Conservation (phyloP, 495 filamentous ascomycete species). For the Cairneyella variabilis region DNA sequence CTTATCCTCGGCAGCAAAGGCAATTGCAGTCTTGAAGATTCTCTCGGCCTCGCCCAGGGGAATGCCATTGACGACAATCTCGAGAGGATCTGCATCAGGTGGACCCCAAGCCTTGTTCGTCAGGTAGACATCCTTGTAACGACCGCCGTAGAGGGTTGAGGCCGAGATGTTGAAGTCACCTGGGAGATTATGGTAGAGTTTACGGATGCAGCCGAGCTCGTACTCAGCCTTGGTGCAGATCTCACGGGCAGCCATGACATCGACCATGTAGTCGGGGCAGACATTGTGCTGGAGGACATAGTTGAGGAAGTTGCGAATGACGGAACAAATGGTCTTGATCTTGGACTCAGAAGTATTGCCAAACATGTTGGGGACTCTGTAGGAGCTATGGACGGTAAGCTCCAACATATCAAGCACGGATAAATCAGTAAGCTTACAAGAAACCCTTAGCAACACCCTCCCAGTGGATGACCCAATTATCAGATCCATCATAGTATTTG, state of each 20-base stretch:
- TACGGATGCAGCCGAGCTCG: constrained; percentile 58
- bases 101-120: constrained; percentile 26
- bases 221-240: constrained; percentile 64
- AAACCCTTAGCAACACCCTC: constrained; percentile 71
- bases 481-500: constrained; percentile 41
- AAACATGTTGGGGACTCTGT: constrained; percentile 37
- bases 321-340: constrained; percentile 49
- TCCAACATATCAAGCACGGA: constrained; percentile 10
- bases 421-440: constrained; percentile 57
- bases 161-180: constrained; percentile 62
- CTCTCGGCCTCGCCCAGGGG: constrained; percentile 18
- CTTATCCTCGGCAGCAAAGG: constrained; percentile 31
- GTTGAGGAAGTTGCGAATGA: constrained; percentile 83
- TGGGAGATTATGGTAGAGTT: constrained; percentile 45
- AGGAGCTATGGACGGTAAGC: constrained; percentile 22
- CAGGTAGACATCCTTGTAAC: constrained; percentile 19
- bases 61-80: constrained; percentile 12
- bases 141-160: constrained; percentile 33
- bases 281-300: constrained; percentile 83
- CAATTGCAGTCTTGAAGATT: constrained; percentile 38
- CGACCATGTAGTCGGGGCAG: constrained; percentile 69
- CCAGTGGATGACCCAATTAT: constrained; percentile 76
- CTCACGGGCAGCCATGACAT: constrained; percentile 60
- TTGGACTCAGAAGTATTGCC: constrained; percentile 37
- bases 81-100: constrained; percentile 16